Evolutionary conservation across 1,139 yeast genomes (phyloP).

Genomic region (Saccharomyces hybrid): DNA sequence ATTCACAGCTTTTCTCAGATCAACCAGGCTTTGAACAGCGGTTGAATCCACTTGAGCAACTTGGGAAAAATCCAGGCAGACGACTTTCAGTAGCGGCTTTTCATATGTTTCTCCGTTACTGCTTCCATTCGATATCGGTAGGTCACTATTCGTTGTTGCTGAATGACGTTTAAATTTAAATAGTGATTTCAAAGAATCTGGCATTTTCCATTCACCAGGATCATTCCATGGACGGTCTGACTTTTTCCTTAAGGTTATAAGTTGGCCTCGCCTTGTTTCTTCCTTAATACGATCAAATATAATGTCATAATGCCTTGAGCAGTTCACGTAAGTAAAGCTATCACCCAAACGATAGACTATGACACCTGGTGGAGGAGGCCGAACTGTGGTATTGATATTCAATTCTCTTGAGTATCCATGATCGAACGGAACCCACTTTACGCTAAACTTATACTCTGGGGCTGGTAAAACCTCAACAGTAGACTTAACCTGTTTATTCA

Average conservation of each 20-base stretch:
- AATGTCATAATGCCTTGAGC: slow-evolving; percentile 64
- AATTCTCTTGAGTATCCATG: slow-evolving; percentile 39
- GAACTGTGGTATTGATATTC: slow-evolving; percentile 51
- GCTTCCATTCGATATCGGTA: background rate
- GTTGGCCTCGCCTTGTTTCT: slow-evolving; percentile 54
- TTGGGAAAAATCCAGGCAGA: slow-evolving; percentile 75
- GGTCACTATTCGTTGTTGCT: slow-evolving; percentile 10
- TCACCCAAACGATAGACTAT: slow-evolving; percentile 79
- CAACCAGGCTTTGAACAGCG: slow-evolving; percentile 70
- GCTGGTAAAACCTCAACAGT: slow-evolving; percentile 27
- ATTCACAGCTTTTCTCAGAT: slow-evolving; percentile 64
- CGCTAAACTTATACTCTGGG: slow-evolving; percentile 14
- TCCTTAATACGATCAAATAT: slow-evolving; percentile 62
- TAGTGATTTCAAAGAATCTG: slow-evolving; percentile 14
- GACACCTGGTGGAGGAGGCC: slow-evolving; percentile 87
- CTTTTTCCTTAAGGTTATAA: slow-evolving; percentile 38
- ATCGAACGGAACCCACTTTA: slow-evolving; percentile 75
- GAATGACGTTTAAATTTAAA: slow-evolving; percentile 4
- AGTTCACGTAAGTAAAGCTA: slow-evolving; percentile 73
- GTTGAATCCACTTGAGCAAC: slow-evolving; percentile 75
- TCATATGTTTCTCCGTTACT: slow-evolving; percentile 33
- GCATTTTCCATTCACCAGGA: slow-evolving; percentile 46
- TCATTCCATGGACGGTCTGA: slow-evolving; percentile 91
- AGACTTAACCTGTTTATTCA: background rate
- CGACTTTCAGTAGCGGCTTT: slow-evolving; percentile 60